Conservation (phyloP, 1,139 yeast genomes). For the Casaregolazyma lundiana region DNA sequence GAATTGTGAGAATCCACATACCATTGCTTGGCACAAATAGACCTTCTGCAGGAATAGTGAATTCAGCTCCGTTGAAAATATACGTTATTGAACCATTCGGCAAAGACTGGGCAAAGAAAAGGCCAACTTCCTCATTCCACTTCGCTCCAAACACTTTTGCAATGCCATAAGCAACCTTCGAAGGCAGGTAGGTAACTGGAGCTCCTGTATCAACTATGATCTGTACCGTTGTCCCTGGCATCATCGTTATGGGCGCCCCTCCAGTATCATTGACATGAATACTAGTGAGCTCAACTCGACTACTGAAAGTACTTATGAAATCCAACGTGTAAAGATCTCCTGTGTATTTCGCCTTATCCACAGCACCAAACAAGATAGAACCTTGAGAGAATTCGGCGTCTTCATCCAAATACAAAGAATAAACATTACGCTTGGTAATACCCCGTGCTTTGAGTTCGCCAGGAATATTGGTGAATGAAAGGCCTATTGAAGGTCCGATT, state of each 20-base stretch:
- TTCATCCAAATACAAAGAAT: conserved; percentile 48
- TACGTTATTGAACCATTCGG: conserved; percentile 27
- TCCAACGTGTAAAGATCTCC: conserved; percentile 40
- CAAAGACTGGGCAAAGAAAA: conserved; percentile 13
- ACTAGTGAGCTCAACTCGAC: conserved; percentile 10
- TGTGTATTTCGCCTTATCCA: conserved; percentile 47
- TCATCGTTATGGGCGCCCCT: no score
- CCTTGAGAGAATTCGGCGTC: conserved; percentile 41
- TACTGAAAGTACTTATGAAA: conserved; percentile 13
- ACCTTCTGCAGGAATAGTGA: conserved; percentile 37
- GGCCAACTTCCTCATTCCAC: conserved; percentile 7
- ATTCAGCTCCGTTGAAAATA: conserved; percentile 40
- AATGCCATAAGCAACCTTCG: conserved; percentile 13
- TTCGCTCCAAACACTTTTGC: conserved; percentile 19
- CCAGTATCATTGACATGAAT: background rate
- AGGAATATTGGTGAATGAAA: conserved; percentile 49
- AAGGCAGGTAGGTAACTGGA: conserved; percentile 22
- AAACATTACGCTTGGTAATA: conserved; percentile 41
- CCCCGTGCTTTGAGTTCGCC: conserved; percentile 44
- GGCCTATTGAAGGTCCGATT: conserved; percentile 20
- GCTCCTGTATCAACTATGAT: conserved; percentile 11
- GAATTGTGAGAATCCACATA: conserved; percentile 17
- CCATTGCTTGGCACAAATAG: background rate
- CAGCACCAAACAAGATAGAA: conserved; percentile 52
- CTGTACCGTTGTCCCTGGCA: conserved; percentile 15